Percentiles rank a stretch among this genome's conserved stretches.
Evolutionary conservation across 345 rosid species (phyloP).

Genomic region (Lepidium sativum): DNA sequence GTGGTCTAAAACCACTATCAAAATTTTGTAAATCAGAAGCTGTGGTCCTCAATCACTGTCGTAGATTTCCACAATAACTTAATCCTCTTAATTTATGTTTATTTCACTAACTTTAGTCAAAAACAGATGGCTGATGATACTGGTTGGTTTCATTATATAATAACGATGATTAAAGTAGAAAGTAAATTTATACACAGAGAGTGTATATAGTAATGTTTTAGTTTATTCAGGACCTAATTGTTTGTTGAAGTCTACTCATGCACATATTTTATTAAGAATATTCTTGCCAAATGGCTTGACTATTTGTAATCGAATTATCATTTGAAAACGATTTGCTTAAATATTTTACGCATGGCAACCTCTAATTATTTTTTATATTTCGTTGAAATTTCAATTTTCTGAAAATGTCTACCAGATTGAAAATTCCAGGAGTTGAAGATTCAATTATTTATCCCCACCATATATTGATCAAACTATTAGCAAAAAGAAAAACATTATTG

Average conservation of each 20-base stretch:
- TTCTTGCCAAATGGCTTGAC: no score
- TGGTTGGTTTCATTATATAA: background rate
- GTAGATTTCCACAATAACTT: background rate
- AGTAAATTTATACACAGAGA: background rate
- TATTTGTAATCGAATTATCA: no score
- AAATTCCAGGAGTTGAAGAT: no score
- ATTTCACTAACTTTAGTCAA: background rate
- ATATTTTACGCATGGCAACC: background rate
- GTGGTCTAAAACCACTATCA: constrained; percentile 7
- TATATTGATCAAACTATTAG: no score
- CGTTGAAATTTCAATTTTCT: no score
- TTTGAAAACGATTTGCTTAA: background rate
- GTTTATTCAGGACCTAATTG: no score
- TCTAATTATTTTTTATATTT: background rate
- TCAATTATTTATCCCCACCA: no score
- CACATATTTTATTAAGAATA: no score
- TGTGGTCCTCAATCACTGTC: constrained; percentile 20
- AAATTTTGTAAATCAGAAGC: background rate
- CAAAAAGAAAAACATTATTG: no score
- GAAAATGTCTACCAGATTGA: no score
- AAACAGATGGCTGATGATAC: background rate
- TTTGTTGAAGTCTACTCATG: no score
- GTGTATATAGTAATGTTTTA: background rate
- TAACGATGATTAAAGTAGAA: background rate
- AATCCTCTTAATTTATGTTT: background rate